These are phyloP conservation scores for Dictyostelium discoideum DNA, from an alignment of 78 protist genomes.

Conservation along the genomic window dicty_2.7 NC_007089.4:2908001-2908500, in stretches of 20 bases:
- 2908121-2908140: conserved; percentile 26
- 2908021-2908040: conserved; percentile 40
- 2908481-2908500: background rate
- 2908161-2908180: conserved; percentile 66
- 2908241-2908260: conserved; percentile 42
- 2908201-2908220: conserved; percentile 57
- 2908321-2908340: background rate
- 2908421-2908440: background rate
- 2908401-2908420: background rate
- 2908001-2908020: conserved; percentile 66
- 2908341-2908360: background rate
- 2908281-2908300: background rate
- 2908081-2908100: background rate
- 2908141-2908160: conserved; percentile 79
- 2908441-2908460: background rate
- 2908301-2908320: too few relatives aligned
- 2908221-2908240: conserved; percentile 71
- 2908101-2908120: conserved; percentile 30
- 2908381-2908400: background rate
- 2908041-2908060: conserved; percentile 69
- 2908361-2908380: background rate
- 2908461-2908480: background rate
- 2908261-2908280: background rate
- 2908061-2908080: conserved; percentile 73
- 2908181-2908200: conserved; percentile 64